Evolutionary conservation across 2,329 filamentous ascomycete genomes (phyloP).

Genomic region (Colletotrichum navitas): DNA sequence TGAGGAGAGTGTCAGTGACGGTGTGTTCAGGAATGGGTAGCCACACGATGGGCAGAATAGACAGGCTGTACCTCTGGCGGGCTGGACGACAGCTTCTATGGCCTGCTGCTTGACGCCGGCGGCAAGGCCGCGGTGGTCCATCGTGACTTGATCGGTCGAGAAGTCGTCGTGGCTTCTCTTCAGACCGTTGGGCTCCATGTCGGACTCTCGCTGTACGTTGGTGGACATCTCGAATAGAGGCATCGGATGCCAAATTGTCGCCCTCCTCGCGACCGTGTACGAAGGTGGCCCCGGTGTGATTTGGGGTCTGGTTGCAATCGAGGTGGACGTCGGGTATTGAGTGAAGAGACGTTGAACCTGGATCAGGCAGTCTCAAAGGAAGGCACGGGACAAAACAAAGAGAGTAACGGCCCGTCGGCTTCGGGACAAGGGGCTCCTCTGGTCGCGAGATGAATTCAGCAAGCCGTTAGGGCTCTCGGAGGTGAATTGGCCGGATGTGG

Average conservation of each 20-base stretch:
- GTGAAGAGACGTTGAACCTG: not conserved
- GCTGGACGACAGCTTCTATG: conserved; percentile 23
- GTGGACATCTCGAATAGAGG: conserved; percentile 61
- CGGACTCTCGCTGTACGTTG: conserved; percentile 56
- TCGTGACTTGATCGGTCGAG: conserved; percentile 48
- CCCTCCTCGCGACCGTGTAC: conserved; percentile 21
- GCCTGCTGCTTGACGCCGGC: conserved; percentile 38
- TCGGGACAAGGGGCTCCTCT: conserved; percentile 5
- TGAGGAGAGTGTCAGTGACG: not conserved
- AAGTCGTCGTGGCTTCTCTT: conserved; percentile 64
- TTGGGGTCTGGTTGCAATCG: not conserved
- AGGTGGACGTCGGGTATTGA: not conserved
- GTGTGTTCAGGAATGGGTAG: not conserved
- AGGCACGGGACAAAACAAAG: not conserved
- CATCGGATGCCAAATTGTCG: conserved; percentile 52
- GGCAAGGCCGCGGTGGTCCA: conserved; percentile 41
- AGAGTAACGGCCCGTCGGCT: not conserved
- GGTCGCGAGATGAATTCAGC: conserved; percentile 5
- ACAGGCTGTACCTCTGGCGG: conserved; percentile 25
- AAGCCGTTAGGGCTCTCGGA: conserved; percentile 10
- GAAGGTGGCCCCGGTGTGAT: not conserved
- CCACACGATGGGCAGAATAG: conserved; percentile 2
- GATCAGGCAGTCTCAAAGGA: not conserved
- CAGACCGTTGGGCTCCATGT: conserved; percentile 56
- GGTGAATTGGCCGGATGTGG: not conserved